Evolutionary conservation across 176 grass and related monocot genomes (phyloP), one percentile per base, ranked within the genome.

Genomic region (Luzula sylvatica): DNA sequence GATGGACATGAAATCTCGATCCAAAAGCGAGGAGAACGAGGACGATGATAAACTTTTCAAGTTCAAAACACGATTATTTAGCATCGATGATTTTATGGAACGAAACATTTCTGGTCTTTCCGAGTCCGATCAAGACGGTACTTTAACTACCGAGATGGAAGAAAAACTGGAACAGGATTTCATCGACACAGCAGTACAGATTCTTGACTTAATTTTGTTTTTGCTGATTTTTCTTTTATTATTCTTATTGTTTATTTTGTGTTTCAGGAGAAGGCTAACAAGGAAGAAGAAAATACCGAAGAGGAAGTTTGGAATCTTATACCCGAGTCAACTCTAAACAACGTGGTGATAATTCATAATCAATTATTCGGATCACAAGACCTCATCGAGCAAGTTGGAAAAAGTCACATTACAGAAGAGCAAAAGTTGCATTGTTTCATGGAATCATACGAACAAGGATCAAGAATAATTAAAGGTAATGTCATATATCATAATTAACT

Each of bases 391-490:
- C 71, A 95, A 83, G 54, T 75, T 43, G 56, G 41, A 25, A 72
- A 56, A 53, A 71, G 68, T 54, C 59, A 40, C 61, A 49, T 88
- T 46, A 73, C 77, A 57, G 81, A 82, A 46, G 67, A 66, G 26
- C 80, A 82, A 42, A 88, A 76, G 70, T 50, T 95, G 38, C 62
- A 75, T 12, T 82, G 64, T 72, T 95, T 95, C 12, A 62, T 78
- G 41, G 74, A 88, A 41, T 95, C 90, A 1, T 95, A 95, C 50
- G 71, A 58, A n/a, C 41, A 88, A 5, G 90, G 90, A 57, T 56
- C 80, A 50, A 88, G 20, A 73, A 63, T 88, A 70, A 66, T 88
- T 40, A 86, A 88, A 73, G 90, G 90, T 95, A 43, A 54, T 11
- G 13, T 46, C 16, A 9, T 47, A 1, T 17, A 15, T 32, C 53